These are phyloP conservation scores for Mucuna pruriens DNA, from an alignment of 306 rosid species.

Conservation along the genomic window DNA sequence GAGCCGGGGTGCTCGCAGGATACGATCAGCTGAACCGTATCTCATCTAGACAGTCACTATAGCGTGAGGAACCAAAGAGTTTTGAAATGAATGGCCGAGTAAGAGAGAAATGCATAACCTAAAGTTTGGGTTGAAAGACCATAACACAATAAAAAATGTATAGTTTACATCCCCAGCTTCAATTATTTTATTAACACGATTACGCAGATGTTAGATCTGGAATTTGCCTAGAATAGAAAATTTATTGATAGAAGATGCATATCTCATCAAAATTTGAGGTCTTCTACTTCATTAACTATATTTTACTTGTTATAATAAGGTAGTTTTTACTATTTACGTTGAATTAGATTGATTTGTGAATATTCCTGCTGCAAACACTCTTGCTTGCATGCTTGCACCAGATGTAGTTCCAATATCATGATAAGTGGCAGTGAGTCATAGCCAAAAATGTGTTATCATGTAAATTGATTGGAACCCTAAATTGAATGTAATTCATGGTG, in stretches of 20 bases:
- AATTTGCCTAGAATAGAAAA: neutral
- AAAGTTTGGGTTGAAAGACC: slow-evolving; percentile 12
- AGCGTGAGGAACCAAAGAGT: slow-evolving; percentile 50
- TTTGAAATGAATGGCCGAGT: slow-evolving; percentile 50
- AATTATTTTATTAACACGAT: slow-evolving; percentile 24
- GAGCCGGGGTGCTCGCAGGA: slow-evolving; percentile 97
- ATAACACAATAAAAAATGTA: neutral
- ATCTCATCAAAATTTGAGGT: neutral
- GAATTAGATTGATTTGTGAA: neutral
- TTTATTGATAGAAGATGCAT: neutral
- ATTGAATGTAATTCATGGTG: no score
- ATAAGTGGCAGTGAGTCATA: neutral
- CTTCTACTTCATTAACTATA: neutral
- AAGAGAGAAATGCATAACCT: slow-evolving; percentile 21
- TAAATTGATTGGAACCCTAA: no score
- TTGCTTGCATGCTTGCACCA: neutral
- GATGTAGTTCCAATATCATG: neutral
- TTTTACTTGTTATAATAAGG: neutral
- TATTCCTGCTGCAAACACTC: neutral
- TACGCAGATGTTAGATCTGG: neutral
- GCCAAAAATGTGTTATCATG: no score
- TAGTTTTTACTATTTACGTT: neutral
- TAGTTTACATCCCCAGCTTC: neutral
- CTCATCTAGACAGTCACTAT: slow-evolving; percentile 47
- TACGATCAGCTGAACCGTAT: slow-evolving; percentile 80